Evolutionary conservation across 306 rosid genomes (phyloP).

Genomic region (Dryas alaskensis): DNA sequence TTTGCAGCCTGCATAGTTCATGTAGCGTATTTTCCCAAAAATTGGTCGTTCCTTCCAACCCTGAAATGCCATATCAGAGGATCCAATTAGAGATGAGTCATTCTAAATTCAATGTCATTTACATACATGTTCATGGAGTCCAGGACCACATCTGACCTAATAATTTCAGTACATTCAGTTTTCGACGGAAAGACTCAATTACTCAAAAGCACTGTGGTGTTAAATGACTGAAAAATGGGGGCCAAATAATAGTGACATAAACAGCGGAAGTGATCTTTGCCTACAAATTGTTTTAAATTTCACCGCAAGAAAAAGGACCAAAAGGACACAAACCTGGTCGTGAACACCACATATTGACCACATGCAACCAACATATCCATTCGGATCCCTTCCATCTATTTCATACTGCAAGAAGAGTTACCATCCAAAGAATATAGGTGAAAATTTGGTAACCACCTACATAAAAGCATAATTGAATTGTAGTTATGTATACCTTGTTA

Average conservation of each 20-base stretch:
- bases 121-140: not conserved
- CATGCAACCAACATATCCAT: constrained; percentile 91
- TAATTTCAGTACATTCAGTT: not conserved
- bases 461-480: not conserved
- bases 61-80: constrained; percentile 34
- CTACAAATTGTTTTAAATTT: too few relatives aligned
- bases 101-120: not conserved
- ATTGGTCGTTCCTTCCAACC: constrained; percentile 86
- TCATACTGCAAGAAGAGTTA: constrained; percentile 57
- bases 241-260: too few relatives aligned
- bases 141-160: not conserved
- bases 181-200: not conserved
- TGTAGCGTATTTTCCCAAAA: constrained; percentile 89
- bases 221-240: too few relatives aligned
- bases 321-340: constrained; percentile 67
- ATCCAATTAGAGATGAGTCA: not conserved
- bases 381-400: constrained; percentile 93
- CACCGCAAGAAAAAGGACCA: not conserved
- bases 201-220: not conserved
- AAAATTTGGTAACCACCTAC: not conserved
- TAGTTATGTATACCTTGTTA: constrained; percentile 55
- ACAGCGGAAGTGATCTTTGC: too few relatives aligned
- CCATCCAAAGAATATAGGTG: constrained; percentile 16
- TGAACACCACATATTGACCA: constrained; percentile 95
- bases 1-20: constrained; percentile 92